Percentiles rank a stretch among this genome's conserved stretches.
These are phyloP conservation scores for Phlyctochytrium bullatum DNA, from an alignment of 192 early-diverging fungal species.

Conservation along the genomic window DNA sequence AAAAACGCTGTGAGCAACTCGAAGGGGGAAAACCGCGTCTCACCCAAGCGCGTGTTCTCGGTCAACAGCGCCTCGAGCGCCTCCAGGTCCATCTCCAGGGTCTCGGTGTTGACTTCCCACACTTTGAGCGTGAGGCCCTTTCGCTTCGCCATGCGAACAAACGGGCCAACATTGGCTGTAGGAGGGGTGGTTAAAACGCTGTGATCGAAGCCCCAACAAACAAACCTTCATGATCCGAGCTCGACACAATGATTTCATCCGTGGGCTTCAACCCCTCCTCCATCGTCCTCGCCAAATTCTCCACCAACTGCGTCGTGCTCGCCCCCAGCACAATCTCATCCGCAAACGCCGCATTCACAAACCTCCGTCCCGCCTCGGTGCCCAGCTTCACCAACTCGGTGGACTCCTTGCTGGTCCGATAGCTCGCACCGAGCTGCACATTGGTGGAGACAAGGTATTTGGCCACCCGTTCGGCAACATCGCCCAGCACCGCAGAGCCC, in stretches of 20 bases:
- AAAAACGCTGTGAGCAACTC: too few species aligned
- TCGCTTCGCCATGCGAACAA: constrained; percentile 10
- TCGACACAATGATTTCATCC: constrained; percentile 23
- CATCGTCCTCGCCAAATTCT: constrained; percentile 27
- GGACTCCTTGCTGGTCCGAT: constrained; percentile 8
- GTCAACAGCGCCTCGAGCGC: constrained; percentile 12
- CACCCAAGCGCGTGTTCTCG: constrained; percentile 14
- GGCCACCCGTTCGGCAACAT: constrained; percentile 15
- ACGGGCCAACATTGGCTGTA: constrained; percentile 18
- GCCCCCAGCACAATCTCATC: constrained; percentile 22
- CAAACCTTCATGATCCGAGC: constrained; percentile 24
- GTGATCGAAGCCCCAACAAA: not conserved
- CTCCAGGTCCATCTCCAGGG: not conserved
- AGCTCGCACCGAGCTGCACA: constrained; percentile 24
- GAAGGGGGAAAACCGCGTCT: not conserved
- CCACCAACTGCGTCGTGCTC: constrained; percentile 29
- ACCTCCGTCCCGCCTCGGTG: constrained; percentile 8
- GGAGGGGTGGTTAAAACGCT: not conserved
- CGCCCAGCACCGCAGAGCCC: constrained; percentile 24
- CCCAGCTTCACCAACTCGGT: constrained; percentile 7
- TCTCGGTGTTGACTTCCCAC: constrained; percentile 14
- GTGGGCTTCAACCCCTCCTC: not conserved
- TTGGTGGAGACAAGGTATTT: constrained; percentile 17
- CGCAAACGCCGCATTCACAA: constrained; percentile 17
- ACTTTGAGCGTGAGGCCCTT: constrained; percentile 10